Evolutionary conservation across 2,329 filamentous ascomycete genomes (phyloP).

Genomic region (Neopestalotiopsis rosae): DNA sequence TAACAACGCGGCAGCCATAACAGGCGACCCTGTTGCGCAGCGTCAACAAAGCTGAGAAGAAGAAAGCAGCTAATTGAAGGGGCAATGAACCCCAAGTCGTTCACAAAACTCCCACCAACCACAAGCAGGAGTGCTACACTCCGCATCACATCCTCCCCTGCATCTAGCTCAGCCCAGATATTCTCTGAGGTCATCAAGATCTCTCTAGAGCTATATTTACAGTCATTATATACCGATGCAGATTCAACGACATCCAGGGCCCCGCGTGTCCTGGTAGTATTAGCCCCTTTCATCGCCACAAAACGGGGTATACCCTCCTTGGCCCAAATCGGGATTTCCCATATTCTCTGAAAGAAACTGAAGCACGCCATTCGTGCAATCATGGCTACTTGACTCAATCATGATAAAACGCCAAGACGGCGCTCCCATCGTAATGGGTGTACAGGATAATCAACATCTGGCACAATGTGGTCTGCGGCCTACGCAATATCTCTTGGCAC

Average conservation of each 20-base stretch:
- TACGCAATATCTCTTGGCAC: neutral
- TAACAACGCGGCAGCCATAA: no score
- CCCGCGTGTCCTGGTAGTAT: neutral
- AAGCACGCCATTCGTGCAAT: constrained; percentile 5
- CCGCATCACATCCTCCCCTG: neutral
- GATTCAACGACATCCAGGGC: neutral
- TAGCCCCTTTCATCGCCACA: neutral
- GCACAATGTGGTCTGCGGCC: neutral
- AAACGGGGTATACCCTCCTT: neutral
- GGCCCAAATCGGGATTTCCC: neutral
- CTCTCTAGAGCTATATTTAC: no score
- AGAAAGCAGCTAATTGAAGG: neutral
- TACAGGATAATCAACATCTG: neutral
- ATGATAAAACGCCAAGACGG: neutral
- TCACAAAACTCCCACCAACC: constrained; percentile 3
- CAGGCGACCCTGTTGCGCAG: no score
- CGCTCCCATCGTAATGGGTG: neutral
- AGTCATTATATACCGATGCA: no score
- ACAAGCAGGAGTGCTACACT: neutral
- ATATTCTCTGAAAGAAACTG: neutral
- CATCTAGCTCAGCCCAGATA: neutral
- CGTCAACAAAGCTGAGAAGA: neutral
- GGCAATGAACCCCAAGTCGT: neutral
- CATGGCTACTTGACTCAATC: neutral
- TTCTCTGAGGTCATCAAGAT: no score